Evolutionary conservation across 208 protist species (phyloP).

Genomic region (Herpetomonas samuelpessoai): DNA sequence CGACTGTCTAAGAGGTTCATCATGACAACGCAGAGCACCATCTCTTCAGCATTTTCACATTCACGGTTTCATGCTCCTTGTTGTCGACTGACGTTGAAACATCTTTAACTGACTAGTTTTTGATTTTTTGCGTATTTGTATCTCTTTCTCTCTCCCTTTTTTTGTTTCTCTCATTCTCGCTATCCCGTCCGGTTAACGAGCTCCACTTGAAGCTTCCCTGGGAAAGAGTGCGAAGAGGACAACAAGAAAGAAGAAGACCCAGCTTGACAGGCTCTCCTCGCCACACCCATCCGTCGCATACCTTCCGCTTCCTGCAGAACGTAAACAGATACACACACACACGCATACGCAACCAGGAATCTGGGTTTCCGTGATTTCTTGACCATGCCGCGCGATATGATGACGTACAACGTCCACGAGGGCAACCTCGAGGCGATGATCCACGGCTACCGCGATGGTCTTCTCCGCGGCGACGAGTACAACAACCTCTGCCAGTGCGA

Average conservation of each 20-base stretch:
- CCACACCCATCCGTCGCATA: no score
- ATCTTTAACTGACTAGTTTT: no score
- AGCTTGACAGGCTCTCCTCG: no score
- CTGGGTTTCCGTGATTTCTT: neutral
- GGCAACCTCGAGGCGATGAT: conserved; percentile 89
- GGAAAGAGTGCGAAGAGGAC: no score
- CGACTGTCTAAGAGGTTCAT: no score
- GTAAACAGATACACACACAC: conserved; percentile 3
- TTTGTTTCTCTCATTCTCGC: neutral
- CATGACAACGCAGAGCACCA: no score
- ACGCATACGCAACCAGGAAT: neutral
- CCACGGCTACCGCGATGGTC: conserved; percentile 88
- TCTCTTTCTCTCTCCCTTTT: conserved; percentile 4
- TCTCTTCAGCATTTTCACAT: no score
- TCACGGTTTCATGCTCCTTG: no score
- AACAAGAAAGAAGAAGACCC: neutral
- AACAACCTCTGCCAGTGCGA: conserved; percentile 98
- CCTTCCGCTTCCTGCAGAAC: no score
- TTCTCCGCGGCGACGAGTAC: conserved; percentile 96
- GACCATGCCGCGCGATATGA: conserved; percentile 60
- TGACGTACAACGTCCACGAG: conserved; percentile 85
- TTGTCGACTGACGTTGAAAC: no score
- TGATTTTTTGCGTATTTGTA: conserved; percentile 10
- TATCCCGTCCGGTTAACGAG: no score
- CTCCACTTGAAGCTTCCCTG: no score